Evolutionary conservation across 1,284 basidiomycete species (phyloP).

Genomic region (Xerocomus amazonicus): DNA sequence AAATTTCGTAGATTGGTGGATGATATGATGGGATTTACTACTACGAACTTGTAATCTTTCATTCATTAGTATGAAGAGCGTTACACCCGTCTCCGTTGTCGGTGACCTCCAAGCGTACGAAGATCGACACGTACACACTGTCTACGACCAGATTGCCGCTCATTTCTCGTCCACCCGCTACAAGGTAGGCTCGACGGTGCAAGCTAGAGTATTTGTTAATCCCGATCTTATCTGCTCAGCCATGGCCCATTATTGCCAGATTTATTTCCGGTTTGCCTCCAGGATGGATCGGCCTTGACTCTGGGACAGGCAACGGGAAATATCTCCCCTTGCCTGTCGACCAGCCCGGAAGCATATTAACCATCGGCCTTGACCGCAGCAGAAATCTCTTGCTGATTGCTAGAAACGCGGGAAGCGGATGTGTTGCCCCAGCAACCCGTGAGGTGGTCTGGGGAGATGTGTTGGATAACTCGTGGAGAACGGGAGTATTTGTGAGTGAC

Average conservation of each 20-base stretch:
- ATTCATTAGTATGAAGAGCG: conserved; percentile 21
- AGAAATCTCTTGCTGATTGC: conserved; percentile 77
- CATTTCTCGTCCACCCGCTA: conserved; percentile 95
- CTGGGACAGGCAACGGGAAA: conserved; percentile 97
- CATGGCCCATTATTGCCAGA: conserved; percentile 89
- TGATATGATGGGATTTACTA: conserved; percentile 66
- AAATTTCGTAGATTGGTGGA: conserved; percentile 66
- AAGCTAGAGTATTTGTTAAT: conserved; percentile 1
- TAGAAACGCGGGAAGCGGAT: conserved; percentile 46
- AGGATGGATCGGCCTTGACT: conserved; percentile 87
- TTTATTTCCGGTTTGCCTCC: conserved; percentile 77
- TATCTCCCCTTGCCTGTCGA: conserved; percentile 74
- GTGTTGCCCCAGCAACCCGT: conserved; percentile 33
- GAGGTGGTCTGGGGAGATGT: conserved; percentile 81
- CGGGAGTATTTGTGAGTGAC: conserved; percentile 69
- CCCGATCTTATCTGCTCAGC: conserved; percentile 42
- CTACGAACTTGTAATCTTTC: conserved; percentile 9
- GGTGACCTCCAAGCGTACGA: conserved; percentile 60
- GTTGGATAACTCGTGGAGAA: conserved; percentile 66
- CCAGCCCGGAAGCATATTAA: conserved; percentile 58
- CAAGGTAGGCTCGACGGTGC: conserved; percentile 53
- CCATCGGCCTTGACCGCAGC: conserved; percentile 83
- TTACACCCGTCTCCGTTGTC: conserved; percentile 38
- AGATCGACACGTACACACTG: conserved; percentile 70
- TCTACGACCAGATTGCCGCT: conserved; percentile 88